phyloP scores from a whole-genome alignment of 345 rosid species.

The Crucihimalaya himalaica region DNA sequence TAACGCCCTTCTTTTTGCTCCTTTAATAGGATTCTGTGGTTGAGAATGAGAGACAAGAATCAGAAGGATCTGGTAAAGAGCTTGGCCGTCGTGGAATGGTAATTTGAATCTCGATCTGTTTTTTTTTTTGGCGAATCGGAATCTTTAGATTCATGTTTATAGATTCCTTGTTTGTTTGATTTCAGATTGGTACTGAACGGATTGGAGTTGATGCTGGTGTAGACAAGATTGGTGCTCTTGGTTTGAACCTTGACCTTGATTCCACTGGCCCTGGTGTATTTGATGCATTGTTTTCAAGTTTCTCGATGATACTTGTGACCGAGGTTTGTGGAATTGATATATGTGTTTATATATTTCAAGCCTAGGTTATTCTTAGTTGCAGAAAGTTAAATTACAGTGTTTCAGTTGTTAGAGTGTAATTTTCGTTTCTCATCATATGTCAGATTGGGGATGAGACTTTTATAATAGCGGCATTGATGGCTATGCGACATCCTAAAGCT shows the following conservation, averaged over 20 bases:
- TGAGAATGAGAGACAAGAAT: constrained; percentile 56
- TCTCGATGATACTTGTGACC: constrained; percentile 90
- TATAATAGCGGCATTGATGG: constrained; percentile 99
- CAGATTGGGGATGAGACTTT: constrained; percentile 99
- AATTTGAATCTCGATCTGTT: constrained; percentile 27
- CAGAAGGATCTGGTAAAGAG: constrained; percentile 51
- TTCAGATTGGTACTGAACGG: constrained; percentile 51
- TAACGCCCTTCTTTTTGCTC: neutral
- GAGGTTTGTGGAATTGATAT: constrained; percentile 60
- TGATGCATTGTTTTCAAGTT: constrained; percentile 91
- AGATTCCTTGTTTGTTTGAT: neutral
- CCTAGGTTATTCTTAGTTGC: neutral
- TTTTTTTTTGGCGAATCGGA: neutral
- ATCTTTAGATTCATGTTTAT: neutral
- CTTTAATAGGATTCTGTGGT: constrained; percentile 47
- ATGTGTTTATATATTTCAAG: neutral
- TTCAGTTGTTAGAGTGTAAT: neutral
- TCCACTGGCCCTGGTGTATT: constrained; percentile 76
- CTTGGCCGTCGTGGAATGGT: constrained; percentile 98
- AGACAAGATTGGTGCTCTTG: constrained; percentile 42
- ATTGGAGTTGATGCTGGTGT: constrained; percentile 47
- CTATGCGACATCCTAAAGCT: constrained; percentile 98
- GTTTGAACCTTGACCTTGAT: constrained; percentile 52
- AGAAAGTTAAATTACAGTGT: neutral
- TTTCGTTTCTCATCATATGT: constrained; percentile 13